A percentile compares a stretch with the other conserved stretches of the same genome.
Conservation (phyloP, 169 alveolate species). For the Plasmodium malariae region DNA sequence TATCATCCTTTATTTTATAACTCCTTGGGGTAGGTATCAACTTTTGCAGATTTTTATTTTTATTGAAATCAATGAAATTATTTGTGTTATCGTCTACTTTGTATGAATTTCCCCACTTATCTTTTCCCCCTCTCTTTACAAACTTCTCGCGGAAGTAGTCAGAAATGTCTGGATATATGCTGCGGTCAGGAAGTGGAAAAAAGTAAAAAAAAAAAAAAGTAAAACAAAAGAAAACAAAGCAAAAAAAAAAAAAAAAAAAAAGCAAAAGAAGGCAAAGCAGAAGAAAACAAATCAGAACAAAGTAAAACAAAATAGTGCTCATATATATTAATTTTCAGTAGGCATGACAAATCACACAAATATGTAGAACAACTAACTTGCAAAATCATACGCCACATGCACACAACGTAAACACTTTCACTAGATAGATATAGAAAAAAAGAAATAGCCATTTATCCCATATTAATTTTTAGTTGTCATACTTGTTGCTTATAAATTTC, state of each 20-base stretch:
- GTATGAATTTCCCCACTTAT: not conserved
- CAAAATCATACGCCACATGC: too few relatives aligned
- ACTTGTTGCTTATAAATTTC: conserved; percentile 46
- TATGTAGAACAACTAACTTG: too few relatives aligned
- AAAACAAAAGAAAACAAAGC: not conserved
- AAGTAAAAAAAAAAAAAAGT: not conserved
- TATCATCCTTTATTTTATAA: conserved; percentile 45
- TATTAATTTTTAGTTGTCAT: not conserved
- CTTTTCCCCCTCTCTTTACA: not conserved
- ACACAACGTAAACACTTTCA: not conserved
- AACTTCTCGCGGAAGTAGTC: conserved; percentile 12
- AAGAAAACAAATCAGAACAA: too few relatives aligned
- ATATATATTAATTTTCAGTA: too few relatives aligned
- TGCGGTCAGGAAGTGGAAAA: too few relatives aligned
- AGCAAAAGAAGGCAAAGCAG: too few relatives aligned
- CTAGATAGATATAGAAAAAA: not conserved
- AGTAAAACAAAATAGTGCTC: too few relatives aligned
- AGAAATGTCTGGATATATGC: conserved; percentile 58
- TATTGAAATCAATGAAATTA: not conserved
- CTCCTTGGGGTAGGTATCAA: conserved; percentile 47
- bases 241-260: not conserved
- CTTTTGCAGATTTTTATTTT: conserved; percentile 9
- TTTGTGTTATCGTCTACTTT: not conserved
- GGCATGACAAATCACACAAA: too few relatives aligned
- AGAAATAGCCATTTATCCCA: too few relatives aligned